Base-by-base conservation (phyloP, 352 stramenopile genomes). In the Pseudoperonospora humuli region DNA sequence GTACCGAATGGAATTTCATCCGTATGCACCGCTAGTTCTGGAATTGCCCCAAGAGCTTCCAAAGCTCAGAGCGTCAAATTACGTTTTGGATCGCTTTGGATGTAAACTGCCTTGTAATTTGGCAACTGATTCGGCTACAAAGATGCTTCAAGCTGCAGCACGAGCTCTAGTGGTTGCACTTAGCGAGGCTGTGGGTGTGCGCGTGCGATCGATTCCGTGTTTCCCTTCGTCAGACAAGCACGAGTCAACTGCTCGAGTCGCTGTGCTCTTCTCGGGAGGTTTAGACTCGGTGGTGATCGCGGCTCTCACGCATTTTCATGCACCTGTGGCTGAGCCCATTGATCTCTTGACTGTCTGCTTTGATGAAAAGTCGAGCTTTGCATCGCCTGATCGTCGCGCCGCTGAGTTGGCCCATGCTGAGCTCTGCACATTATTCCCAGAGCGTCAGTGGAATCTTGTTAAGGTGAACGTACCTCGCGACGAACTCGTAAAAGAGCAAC, bases 291-390 rank as follows among this genome's bases (percentile, higher is more conserved):
- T 96, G 4, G 79, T 99, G 20, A 56, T 99, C 15, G 94, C 95
- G 21, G 87, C 86, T 5, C 69, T 98, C 18, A 66, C 74, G 17
- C 74, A 97, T 57, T 73, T 82, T 32, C 72, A 96, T 43, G 45
- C 65, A 14, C 67, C 65, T 10, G 15, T 17, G 4, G 34, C 55
- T 19, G 69, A 93, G 36, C 58, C 85, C 4, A 85, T 98, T 29
- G 89, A 97, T 53, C 61, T 99, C 35, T 72, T 97, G 25, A 97
- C 96, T 55, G 87, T 98, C 1, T 97, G 88, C 40, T 98, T 98
- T 61, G 87, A 95, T 62, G 40, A 54, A 17, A 56, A 39, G 25
- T 75, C 63, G 8, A 26, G 32, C 0, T 86, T 78, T 23, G 48
- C 62, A 29, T 96, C 86, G 3, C 91, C 91, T 13, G 95, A 99